phyloP scores from a whole-genome alignment of 805 yeast species.

The Starmerella asiatica region DNA sequence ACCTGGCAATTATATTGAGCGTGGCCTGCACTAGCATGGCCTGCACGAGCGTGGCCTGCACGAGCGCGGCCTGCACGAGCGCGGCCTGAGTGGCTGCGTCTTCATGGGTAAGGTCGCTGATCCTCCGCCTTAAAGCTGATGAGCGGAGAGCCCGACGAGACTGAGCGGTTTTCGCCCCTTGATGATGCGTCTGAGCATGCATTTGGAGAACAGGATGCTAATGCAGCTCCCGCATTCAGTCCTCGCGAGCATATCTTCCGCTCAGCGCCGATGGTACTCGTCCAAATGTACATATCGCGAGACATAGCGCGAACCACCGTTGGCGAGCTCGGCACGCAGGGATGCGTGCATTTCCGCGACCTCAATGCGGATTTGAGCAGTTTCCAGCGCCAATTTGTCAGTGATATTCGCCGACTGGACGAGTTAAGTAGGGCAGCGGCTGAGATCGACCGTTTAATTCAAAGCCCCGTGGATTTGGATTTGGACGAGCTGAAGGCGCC shows the following conservation, averaged over 20 bases:
- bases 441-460: slow-evolving; percentile 9
- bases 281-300: slow-evolving; percentile 78
- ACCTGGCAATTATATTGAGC: too few relatives aligned
- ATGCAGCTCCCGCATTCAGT: background rate
- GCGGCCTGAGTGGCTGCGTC: too few relatives aligned
- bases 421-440: slow-evolving; percentile 39
- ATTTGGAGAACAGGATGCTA: too few relatives aligned
- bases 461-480: background rate
- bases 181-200: too few relatives aligned
- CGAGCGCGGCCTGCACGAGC: too few relatives aligned
- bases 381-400: slow-evolving; percentile 80
- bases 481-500: slow-evolving; percentile 13
- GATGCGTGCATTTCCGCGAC: slow-evolving; percentile 77
- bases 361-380: slow-evolving; percentile 62
- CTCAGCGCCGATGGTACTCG: slow-evolving; percentile 94
- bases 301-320: slow-evolving; percentile 79
- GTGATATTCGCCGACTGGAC: slow-evolving; percentile 71
- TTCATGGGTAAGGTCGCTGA: too few relatives aligned
- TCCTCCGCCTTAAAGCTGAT: too few relatives aligned
- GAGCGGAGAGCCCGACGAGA: too few relatives aligned
- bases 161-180: too few relatives aligned
- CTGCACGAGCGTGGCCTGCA: too few relatives aligned
- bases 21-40: too few relatives aligned
- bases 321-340: slow-evolving; percentile 68
- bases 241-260: slow-evolving; percentile 28